A percentile compares a stretch with the other conserved stretches of the same genome.
phyloP scores from a whole-genome alignment of 805 yeast genomes.

The Sporopachydermia quercuum region DNA sequence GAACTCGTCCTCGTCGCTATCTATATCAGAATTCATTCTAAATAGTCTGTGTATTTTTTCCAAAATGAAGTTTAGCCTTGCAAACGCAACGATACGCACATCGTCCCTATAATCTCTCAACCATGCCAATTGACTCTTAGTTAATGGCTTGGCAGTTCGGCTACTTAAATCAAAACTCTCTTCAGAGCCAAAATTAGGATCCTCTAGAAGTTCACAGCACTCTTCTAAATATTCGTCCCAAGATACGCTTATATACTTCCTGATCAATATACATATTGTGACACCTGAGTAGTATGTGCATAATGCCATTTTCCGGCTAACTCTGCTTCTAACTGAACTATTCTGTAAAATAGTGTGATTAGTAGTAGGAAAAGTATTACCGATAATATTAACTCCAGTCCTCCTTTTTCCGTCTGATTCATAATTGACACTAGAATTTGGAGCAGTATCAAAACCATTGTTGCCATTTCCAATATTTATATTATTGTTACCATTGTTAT shows the following conservation, averaged over 20 bases:
- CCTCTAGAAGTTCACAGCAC: constrained; percentile 36
- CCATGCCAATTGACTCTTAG: background rate
- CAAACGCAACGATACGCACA: constrained; percentile 36
- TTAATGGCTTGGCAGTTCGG: background rate
- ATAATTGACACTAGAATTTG: background rate
- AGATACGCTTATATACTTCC: constrained; percentile 38
- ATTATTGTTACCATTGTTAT: constrained; percentile 1
- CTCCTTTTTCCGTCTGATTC: background rate
- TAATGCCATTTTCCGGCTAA: constrained; percentile 33
- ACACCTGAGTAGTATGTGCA: constrained; percentile 48
- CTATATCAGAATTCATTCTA: constrained; percentile 8
- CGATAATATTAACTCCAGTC: background rate
- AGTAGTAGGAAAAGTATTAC: too few species aligned
- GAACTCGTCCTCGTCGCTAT: background rate
- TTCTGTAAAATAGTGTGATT: too few species aligned
- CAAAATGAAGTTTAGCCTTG: constrained; percentile 41
- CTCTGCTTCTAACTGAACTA: constrained; percentile 8
- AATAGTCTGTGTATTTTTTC: constrained; percentile 34
- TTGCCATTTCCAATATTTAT: background rate
- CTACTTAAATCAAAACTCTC: constrained; percentile 13
- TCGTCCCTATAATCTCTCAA: background rate
- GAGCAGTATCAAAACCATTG: background rate
- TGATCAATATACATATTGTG: constrained; percentile 46
- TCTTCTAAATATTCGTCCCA: constrained; percentile 41
- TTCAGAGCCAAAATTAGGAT: constrained; percentile 16